phyloP scores from a whole-genome alignment of 1,284 basidiomycete species.

The Vanrija humicola region DNA sequence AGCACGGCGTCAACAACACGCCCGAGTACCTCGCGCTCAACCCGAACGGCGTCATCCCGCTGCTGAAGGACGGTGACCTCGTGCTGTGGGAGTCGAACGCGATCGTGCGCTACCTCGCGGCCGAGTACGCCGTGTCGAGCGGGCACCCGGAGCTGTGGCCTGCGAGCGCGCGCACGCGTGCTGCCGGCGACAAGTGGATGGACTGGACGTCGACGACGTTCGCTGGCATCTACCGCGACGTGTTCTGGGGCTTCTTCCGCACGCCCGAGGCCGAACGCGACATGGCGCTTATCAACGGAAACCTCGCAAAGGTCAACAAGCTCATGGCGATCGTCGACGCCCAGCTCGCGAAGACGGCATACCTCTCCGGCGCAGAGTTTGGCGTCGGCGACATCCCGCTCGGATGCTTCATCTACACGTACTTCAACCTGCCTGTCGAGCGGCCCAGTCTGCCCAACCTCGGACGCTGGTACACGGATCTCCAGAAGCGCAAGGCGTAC shows the following conservation, averaged over 20 bases:
- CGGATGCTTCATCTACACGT: slow-evolving; percentile 7
- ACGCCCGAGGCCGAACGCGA: slow-evolving; percentile 2
- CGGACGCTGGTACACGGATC: slow-evolving; percentile 4
- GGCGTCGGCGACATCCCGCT: slow-evolving; percentile 11
- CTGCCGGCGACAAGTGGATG: slow-evolving; percentile 9
- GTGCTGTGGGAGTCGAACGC: slow-evolving; percentile 14
- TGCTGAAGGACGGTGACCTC: slow-evolving; percentile 9
- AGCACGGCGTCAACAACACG: slow-evolving; percentile 5
- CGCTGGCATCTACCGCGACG: neutral
- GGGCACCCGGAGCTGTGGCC: neutral
- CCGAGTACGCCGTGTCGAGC: neutral
- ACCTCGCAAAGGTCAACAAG: neutral
- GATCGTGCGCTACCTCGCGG: slow-evolving; percentile 14
- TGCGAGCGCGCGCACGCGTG: neutral
- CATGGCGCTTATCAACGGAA: neutral
- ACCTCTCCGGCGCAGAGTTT: slow-evolving; percentile 3
- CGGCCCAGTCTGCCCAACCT: slow-evolving; percentile 1
- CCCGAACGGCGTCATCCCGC: slow-evolving; percentile 11
- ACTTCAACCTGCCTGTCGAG: slow-evolving; percentile 8
- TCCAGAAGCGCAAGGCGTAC: slow-evolving; percentile 7
- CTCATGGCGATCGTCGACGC: slow-evolving; percentile 4
- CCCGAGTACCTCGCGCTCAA: slow-evolving; percentile 10
- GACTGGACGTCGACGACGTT: slow-evolving; percentile 6
- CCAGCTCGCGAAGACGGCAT: slow-evolving; percentile 3
- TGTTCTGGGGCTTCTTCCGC: slow-evolving; percentile 10